These are phyloP conservation scores for Neoboletus magnificus DNA, from an alignment of 768 basidiomycete genomes.

Conservation along the genomic window DNA sequence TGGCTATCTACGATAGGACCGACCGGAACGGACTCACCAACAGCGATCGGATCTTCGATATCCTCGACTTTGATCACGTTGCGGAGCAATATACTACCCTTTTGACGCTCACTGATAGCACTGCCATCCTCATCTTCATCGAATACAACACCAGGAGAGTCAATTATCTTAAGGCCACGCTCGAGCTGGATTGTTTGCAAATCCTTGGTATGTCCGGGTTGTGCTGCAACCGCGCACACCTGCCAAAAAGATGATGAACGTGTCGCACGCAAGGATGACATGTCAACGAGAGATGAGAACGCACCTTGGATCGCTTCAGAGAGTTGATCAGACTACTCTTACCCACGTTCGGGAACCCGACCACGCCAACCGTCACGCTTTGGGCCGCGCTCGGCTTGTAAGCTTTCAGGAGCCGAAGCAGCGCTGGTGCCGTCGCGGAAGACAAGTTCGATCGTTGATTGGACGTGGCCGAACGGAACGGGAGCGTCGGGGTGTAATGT, in stretches of 20 bases:
- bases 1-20: too few species aligned
- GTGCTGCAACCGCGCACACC: conserved; percentile 93
- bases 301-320: conserved; percentile 76
- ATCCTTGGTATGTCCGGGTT: conserved; percentile 91
- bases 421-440: conserved; percentile 67
- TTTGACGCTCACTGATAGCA: conserved; percentile 44
- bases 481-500: conserved; percentile 87
- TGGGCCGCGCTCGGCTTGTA: conserved; percentile 65
- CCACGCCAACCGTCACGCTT: conserved; percentile 83
- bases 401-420: conserved; percentile 80
- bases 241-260: conserved; percentile 22
- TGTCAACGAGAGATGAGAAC: conserved; percentile 5
- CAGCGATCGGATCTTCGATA: conserved; percentile 83
- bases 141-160: conserved; percentile 97
- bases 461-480: conserved; percentile 79
- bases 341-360: conserved; percentile 97
- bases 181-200: conserved; percentile 91
- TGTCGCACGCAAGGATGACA: background rate
- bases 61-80: conserved; percentile 92
- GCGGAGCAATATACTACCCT: conserved; percentile 65
- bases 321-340: conserved; percentile 95
- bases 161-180: conserved; percentile 86
- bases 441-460: conserved; percentile 81
- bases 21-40: conserved; percentile 53
- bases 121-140: conserved; percentile 65